Evolutionary conservation across 2,329 filamentous ascomycete species (phyloP).

Genomic region (Penicillium paneum): DNA sequence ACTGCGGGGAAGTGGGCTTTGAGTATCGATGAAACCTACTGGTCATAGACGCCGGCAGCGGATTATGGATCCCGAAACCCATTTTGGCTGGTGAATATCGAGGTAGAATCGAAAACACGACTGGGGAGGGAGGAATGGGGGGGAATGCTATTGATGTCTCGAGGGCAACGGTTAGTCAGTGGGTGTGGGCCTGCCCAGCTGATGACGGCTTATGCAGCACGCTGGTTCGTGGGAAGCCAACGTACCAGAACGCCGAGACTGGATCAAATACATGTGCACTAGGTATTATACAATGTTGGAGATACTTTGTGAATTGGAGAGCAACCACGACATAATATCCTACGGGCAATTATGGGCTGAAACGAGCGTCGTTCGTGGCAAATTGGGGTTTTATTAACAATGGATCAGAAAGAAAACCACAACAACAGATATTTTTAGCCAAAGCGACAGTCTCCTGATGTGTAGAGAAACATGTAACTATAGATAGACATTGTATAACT

Average conservation of each 20-base stretch:
- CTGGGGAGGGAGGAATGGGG: constrained; percentile 2
- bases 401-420: background rate
- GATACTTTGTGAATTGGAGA: background rate
- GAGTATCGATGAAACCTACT: constrained; percentile 37
- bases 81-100: constrained; percentile 29
- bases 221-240: constrained; percentile 12
- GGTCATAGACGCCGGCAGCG: constrained; percentile 48
- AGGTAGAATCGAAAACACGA: constrained; percentile 5
- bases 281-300: background rate
- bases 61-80: constrained; percentile 47
- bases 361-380: background rate
- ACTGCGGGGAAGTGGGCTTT: constrained; percentile 34
- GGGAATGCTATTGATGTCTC: constrained; percentile 8
- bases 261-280: too few species aligned
- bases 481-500: background rate
- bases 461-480: background rate
- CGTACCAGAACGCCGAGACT: background rate
- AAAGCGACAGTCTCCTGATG: background rate
- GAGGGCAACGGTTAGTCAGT: constrained; percentile 22
- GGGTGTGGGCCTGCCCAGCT: constrained; percentile 21
- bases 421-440: background rate
- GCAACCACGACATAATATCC: background rate
- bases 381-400: background rate
- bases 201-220: constrained; percentile 23
- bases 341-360: background rate